Evolutionary conservation across 345 rosid genomes (phyloP), one percentile per base, ranked within the genome.

Genomic region (Bruguiera parviflora): DNA sequence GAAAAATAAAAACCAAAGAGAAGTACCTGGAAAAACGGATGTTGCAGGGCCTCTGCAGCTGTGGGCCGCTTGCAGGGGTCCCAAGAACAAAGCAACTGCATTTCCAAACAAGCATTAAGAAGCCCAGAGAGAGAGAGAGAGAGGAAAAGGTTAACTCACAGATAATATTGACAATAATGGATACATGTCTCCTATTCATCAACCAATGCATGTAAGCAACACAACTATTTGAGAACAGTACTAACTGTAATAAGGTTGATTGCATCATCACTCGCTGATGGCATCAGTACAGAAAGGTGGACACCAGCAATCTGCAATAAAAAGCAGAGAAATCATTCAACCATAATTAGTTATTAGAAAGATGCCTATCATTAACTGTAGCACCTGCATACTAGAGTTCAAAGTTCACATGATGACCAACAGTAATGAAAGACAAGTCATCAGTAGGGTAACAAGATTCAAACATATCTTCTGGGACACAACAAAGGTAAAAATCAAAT

Each of bases 11-110:
- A 5, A 2, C 7, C 31, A 16, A 27, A 64, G 20, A 20, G 21
- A 5, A 28, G n/a, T 67, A 95, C 99, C 97, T 88, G 88, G 71
- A 94, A 94, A 83, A 89, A 94, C 13, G 98, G 95, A 85, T 92
- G 97, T 65, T 92, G 96, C 71, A 95, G 87, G 62, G 84, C 93
- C 74, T 92, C 97, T 20, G 80, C 85, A 43, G 97, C 96, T n/a
- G 84, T 81, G 7, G 93, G 96, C 85, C 99, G 83, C 79, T 81
- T 81, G 82, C 81, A 67, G 46, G 99, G 99, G 85, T 95, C 97
- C 99, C 97, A 95, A 1, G 91, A 88, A 83, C 99, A 95, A 27
- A 95, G 96, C 3, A 80, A 83, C 97, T 92, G 57, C 67, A 83
- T n/a, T 63, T 72, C 58, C 20, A 67, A 70, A 74, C 21, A 24